Evolutionary conservation across 202 grass and related monocot genomes (phyloP), one percentile per base, ranked within the genome.

Genomic region (Setaria italica): DNA sequence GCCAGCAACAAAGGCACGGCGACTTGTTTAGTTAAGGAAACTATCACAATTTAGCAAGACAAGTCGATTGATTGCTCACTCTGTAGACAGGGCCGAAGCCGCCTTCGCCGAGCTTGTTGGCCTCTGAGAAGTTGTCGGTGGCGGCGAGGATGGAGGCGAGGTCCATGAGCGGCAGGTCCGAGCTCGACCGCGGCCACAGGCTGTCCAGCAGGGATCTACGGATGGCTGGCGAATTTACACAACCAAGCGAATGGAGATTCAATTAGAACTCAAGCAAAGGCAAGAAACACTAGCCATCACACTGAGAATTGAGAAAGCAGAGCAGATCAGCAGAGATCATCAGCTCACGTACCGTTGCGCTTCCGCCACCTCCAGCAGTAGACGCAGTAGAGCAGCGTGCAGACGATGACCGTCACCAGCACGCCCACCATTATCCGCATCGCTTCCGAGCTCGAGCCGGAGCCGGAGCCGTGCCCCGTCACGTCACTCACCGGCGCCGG

Each of bases 331-430:
- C 46, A 48, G 47, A 34, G 42, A 3, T 53, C 14, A 21, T n/a
- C 4, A 39, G 12, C 5, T 25, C 0, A 10, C 5, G 76, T 71
- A 98, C 95, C 95, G 45, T 98, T 98, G 72, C 95, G 88, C 88
- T 93, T 98, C 25, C 95, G 89, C 95, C 95, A 98, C 80, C 95
- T 86, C 95, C 95, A 98, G 86, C 95, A 98, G 85, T 95, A 98
- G 65, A 98, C 49, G 83, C 92, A 98, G 84, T 98, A 98, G 85
- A 93, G 62, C 30, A 81, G 64, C 48, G 89, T 90, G 91, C 91
- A 90, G 53, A 84, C 17, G 73, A 95, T 87, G 81, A 98, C 89
- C 13, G 91, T 78, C 58, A 89, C 93, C 51, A 95, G 87, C 42
- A 98, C 79, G 13, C 93, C 90, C 80, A 95, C 84, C 91, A 98